These are phyloP conservation scores for Colletotrichum orchidophilum DNA, from an alignment of 2,329 filamentous ascomycete species.

Conservation along the genomic window DNA sequence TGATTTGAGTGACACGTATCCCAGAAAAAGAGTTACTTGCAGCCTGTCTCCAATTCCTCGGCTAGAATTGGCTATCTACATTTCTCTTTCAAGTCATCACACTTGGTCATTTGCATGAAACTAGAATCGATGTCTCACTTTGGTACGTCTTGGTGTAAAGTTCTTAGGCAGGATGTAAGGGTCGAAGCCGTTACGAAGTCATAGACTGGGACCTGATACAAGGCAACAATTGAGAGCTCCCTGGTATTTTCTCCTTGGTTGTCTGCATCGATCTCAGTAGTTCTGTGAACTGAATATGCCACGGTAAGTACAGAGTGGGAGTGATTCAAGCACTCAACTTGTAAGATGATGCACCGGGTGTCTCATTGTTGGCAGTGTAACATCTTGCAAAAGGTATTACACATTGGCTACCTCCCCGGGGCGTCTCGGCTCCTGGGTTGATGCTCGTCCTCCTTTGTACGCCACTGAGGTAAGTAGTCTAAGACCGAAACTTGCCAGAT, in stretches of 20 bases:
- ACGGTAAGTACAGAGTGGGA: background rate
- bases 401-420: background rate
- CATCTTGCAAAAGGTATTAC: background rate
- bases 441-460: background rate
- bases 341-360: background rate
- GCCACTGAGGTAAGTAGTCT: background rate
- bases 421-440: background rate
- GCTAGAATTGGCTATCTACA: background rate
- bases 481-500: background rate
- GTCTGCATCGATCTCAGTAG: background rate
- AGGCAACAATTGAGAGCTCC: too few relatives aligned
- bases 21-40: background rate
- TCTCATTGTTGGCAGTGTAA: background rate
- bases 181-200: background rate
- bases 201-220: background rate
- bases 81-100: background rate
- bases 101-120: background rate
- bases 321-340: background rate
- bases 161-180: background rate
- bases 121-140: background rate
- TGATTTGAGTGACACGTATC: too few relatives aligned
- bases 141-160: background rate
- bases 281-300: background rate
- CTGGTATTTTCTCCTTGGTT: background rate
- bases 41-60: background rate